Percentiles rank a stretch among this genome's conserved stretches.
Conservation (phyloP, 768 basidiomycete species). For the Phlebiopsis gigantea region DNA sequence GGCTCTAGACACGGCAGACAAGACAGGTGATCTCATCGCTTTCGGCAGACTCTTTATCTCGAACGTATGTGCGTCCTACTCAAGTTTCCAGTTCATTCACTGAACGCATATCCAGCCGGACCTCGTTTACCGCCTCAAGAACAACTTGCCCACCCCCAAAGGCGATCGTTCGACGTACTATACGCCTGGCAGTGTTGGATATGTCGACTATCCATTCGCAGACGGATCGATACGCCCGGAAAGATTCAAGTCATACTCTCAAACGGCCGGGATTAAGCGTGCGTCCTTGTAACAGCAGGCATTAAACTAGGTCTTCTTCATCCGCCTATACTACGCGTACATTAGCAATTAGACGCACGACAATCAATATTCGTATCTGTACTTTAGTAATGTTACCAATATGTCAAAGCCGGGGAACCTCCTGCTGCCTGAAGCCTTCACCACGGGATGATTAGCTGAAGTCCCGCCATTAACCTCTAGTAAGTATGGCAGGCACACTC, state of each 20-base stretch:
- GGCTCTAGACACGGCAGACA: conserved; percentile 14
- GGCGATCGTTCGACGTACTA: conserved; percentile 7
- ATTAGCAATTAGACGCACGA: too few species aligned
- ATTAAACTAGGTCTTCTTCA: background rate
- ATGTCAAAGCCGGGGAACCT: too few species aligned
- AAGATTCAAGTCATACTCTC: background rate
- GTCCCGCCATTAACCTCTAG: too few species aligned
- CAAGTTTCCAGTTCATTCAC: too few species aligned
- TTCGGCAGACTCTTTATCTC: conserved; percentile 8
- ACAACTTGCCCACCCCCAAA: conserved; percentile 7
- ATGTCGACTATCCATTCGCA: conserved; percentile 17
- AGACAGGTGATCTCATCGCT: conserved; percentile 4
- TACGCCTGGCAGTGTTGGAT: background rate
- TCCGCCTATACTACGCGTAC: too few species aligned
- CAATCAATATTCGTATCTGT: too few species aligned
- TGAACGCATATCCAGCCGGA: conserved; percentile 10
- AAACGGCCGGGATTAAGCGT: background rate
- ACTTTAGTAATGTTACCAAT: too few species aligned
- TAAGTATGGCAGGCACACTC: too few species aligned
- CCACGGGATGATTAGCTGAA: too few species aligned
- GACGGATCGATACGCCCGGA: background rate
- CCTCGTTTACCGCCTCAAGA: conserved; percentile 15
- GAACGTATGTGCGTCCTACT: conserved; percentile 2
- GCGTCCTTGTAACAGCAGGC: background rate
- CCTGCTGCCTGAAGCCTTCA: too few species aligned